Evolutionary conservation across 1,284 basidiomycete species (phyloP).

Genomic region (Microbotryum scabiosae): DNA sequence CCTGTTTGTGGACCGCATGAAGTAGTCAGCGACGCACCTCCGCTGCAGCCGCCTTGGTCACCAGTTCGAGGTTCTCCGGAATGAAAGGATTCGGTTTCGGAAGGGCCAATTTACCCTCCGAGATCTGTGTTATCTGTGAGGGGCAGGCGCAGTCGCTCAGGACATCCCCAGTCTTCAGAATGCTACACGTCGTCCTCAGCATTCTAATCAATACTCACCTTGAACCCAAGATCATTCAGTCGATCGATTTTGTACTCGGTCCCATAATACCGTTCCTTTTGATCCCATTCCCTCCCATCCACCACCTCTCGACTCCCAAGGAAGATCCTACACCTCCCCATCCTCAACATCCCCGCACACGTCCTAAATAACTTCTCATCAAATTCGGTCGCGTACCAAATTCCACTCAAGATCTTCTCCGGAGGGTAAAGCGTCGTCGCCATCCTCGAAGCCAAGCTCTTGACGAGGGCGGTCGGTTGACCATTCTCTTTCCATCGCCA

Average conservation of each 20-base stretch:
- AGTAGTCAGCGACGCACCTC: conserved; percentile 45
- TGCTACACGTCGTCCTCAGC: no score
- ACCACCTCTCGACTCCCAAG: conserved; percentile 61
- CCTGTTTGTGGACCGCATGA: neutral
- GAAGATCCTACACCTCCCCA: conserved; percentile 58
- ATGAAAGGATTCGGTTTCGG: conserved; percentile 81
- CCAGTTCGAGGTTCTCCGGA: conserved; percentile 69
- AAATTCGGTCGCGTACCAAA: conserved; percentile 68
- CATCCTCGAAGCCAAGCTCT: conserved; percentile 66
- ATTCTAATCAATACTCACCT: neutral
- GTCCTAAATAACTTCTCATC: conserved; percentile 56
- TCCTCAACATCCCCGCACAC: conserved; percentile 54
- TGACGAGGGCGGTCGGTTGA: conserved; percentile 64
- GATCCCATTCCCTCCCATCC: conserved; percentile 51
- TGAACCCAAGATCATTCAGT: conserved; percentile 56
- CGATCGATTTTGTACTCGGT: conserved; percentile 61
- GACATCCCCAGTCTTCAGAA: no score
- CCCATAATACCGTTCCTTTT: conserved; percentile 71
- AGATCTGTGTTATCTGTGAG: no score
- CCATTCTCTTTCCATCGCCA: conserved; percentile 85
- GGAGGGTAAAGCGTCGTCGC: conserved; percentile 54
- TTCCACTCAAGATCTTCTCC: conserved; percentile 64
- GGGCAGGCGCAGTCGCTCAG: no score
- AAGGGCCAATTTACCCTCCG: conserved; percentile 53
- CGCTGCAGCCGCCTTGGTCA: conserved; percentile 53